phyloP scores from a whole-genome alignment of 495 filamentous ascomycete genomes.

The Amorphotheca resinae region DNA sequence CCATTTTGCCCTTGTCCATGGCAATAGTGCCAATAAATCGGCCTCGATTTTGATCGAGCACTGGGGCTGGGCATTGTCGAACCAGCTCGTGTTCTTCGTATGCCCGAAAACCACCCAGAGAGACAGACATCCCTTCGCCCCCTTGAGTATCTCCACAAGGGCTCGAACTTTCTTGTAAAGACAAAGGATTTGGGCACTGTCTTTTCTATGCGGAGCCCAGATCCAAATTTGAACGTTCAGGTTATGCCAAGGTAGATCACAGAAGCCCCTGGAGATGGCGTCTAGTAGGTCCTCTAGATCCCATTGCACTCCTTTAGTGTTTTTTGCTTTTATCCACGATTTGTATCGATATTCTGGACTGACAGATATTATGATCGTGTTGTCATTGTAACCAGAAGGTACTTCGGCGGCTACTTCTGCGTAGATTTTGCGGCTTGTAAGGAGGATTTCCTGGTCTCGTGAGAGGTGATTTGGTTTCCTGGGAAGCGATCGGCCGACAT shows the following conservation, averaged over 20 bases:
- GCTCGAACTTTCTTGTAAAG: slow-evolving; percentile 17
- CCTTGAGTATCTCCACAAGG: slow-evolving; percentile 15
- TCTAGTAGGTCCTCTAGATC: too few species aligned
- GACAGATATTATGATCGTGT: too few species aligned
- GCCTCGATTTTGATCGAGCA: slow-evolving; percentile 10
- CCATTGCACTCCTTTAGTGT: too few species aligned
- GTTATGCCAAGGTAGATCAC: too few species aligned
- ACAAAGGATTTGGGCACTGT: slow-evolving; percentile 10
- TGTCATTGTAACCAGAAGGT: slow-evolving; percentile 15
- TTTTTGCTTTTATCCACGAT: too few species aligned
- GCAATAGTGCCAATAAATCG: slow-evolving; percentile 13
- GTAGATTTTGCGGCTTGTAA: slow-evolving; percentile 14
- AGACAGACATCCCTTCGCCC: slow-evolving; percentile 14
- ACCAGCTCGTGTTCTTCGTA: slow-evolving; percentile 15
- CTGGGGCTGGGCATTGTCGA: slow-evolving; percentile 13
- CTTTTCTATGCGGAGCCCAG: too few species aligned
- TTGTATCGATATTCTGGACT: too few species aligned
- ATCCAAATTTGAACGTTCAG: too few species aligned
- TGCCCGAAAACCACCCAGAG: slow-evolving; percentile 13
- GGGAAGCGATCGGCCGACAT: slow-evolving; percentile 13
- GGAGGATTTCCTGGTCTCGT: slow-evolving; percentile 14
- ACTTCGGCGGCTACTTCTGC: slow-evolving; percentile 17
- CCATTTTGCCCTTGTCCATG: slow-evolving; percentile 10
- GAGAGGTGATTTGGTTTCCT: slow-evolving; percentile 15
- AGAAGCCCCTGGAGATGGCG: too few species aligned